Evolutionary conservation across 768 basidiomycete genomes (phyloP), one percentile per base, ranked within the genome.

Genomic region (Strobilomyces dryophilus): DNA sequence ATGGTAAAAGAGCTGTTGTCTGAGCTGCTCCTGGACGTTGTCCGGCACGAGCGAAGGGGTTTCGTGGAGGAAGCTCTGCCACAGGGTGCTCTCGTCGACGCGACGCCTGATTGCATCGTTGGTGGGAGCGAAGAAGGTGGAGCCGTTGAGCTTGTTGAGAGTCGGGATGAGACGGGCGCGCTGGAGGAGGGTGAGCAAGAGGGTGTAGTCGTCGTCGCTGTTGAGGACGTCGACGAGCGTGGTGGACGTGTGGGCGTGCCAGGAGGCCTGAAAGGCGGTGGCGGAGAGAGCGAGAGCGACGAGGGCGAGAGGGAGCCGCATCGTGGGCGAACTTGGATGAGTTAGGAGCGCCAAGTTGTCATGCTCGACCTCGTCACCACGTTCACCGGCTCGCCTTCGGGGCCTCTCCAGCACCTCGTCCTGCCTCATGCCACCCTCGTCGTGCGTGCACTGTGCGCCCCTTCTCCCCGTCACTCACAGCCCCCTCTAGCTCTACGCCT

Each of bases 1-100:
- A 69, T 98, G 97, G 67, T 98, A 98, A 63, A 98, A 85, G 48
- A 99, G 78, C 63, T 95, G 87, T 63, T 97, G 94, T 49, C 95
- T 80, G 42, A 98, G 80, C 53, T 81, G 74, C 62, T 89, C 84
- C 52, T 92, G 81, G 29, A 94, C 74, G 67, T 98, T 98, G 71
- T 95, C 94, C 21, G 76, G 76, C 35, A 81, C 62, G 43, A 67
- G 60, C 18, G 51, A 17, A 47, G 76, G 64, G 4, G 72, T 60
- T 18, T 64, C 61, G 35, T 55, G 53, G 36, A 64, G 58, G 35
- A 68, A 66, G 45, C 40, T 51, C 35, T 59, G 56, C 74, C 74
- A 76, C 12, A 74, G 54, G 17, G 55, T 21, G 26, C 64, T 69
- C 50, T 57, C 57, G 49, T 61, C 45, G 40, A 66, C 56, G 56